Evolutionary conservation across 2,329 filamentous ascomycete species (phyloP).

Genomic region (Botrytis tulipae): DNA sequence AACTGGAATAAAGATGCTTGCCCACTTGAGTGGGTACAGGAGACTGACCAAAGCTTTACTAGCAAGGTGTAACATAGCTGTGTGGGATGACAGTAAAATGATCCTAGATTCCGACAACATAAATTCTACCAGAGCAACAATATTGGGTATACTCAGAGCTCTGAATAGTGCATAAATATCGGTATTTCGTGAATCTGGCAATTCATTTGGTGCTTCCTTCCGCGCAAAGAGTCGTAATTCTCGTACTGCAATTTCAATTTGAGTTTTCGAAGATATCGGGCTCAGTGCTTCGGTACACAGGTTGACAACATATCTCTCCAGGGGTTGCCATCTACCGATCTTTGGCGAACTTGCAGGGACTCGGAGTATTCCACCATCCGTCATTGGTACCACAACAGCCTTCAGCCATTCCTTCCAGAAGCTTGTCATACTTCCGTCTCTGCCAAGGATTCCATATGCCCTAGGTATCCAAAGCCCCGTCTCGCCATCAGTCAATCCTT

Average conservation of each 20-base stretch:
- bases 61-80: slow-evolving; percentile 91
- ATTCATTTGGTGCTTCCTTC: slow-evolving; percentile 88
- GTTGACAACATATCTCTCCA: slow-evolving; percentile 96
- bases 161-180: slow-evolving; percentile 93
- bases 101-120: slow-evolving; percentile 91
- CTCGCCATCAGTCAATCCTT: slow-evolving; percentile 91
- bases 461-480: slow-evolving; percentile 94
- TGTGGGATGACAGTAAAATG: slow-evolving; percentile 92
- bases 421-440: slow-evolving; percentile 75
- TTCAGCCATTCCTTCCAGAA: slow-evolving; percentile 99
- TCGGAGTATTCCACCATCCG: slow-evolving; percentile 75
- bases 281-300: slow-evolving; percentile 92
- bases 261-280: slow-evolving; percentile 88
- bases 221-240: slow-evolving; percentile 90
- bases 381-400: slow-evolving; percentile 94
- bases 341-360: slow-evolving; percentile 86
- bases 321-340: slow-evolving; percentile 90
- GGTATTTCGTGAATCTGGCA: slow-evolving; percentile 85
- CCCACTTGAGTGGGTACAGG: slow-evolving; percentile 88
- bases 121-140: slow-evolving; percentile 90
- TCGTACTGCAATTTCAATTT: slow-evolving; percentile 86
- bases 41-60: slow-evolving; percentile 83
- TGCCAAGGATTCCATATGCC: slow-evolving; percentile 87
- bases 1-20: slow-evolving; percentile 90
- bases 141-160: slow-evolving; percentile 84